A percentile compares a stretch with the other conserved stretches of the same genome.
Conservation (phyloP, 768 basidiomycete genomes). For the Xerocomellus dryophilus region DNA sequence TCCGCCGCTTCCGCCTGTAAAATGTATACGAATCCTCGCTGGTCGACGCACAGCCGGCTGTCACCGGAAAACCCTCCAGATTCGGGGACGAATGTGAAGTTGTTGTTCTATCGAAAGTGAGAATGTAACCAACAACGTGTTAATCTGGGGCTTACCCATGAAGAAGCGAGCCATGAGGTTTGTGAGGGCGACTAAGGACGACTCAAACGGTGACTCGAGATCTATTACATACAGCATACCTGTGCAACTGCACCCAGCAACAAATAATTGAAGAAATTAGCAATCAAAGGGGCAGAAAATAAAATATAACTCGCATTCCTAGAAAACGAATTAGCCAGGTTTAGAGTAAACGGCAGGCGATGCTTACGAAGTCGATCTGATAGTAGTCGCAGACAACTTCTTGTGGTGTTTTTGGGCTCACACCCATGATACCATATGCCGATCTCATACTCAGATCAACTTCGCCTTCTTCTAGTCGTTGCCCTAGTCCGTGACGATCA, state of each 20-base stretch:
- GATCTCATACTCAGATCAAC: slow-evolving; percentile 55
- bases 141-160: slow-evolving; percentile 45
- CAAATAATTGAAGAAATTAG: slow-evolving; percentile 3
- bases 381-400: slow-evolving; percentile 58
- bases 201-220: slow-evolving; percentile 15
- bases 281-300: background rate
- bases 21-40: slow-evolving; percentile 57
- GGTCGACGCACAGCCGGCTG: slow-evolving; percentile 56
- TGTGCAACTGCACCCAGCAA: slow-evolving; percentile 21
- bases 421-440: slow-evolving; percentile 51
- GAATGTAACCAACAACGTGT: background rate
- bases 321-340: slow-evolving; percentile 1
- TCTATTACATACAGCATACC: slow-evolving; percentile 11
- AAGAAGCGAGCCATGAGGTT: slow-evolving; percentile 60
- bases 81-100: slow-evolving; percentile 52
- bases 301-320: slow-evolving; percentile 30
- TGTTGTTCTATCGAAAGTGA: slow-evolving; percentile 47
- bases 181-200: slow-evolving; percentile 57
- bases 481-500: slow-evolving; percentile 6
- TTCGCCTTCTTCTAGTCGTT: slow-evolving; percentile 19
- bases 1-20: slow-evolving; percentile 54
- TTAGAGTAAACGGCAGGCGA: background rate
- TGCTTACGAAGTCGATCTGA: slow-evolving; percentile 39
- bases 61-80: slow-evolving; percentile 57
- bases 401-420: slow-evolving; percentile 43